These are phyloP conservation scores for Incumbomyces lentus DNA, from an alignment of 2,329 filamentous ascomycete species.

Conservation along the genomic window DNA sequence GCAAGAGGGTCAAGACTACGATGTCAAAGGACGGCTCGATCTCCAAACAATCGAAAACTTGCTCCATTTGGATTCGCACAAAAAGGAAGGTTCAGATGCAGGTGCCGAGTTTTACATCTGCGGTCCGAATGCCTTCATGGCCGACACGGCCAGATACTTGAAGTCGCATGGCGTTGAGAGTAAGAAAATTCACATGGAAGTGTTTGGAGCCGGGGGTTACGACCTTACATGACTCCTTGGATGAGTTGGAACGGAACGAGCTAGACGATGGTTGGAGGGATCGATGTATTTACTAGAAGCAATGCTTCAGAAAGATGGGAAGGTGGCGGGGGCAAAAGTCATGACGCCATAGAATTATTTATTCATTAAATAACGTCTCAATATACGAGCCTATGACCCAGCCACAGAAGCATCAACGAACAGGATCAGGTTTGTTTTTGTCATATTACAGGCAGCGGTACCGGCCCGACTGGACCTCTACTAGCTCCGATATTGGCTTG, in stretches of 20 bases:
- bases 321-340: no score
- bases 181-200: conserved; percentile 55
- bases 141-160: conserved; percentile 45
- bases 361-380: no score
- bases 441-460: conserved; percentile 12
- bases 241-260: no score
- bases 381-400: no score
- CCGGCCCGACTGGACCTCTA: conserved; percentile 22
- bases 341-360: no score
- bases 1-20: conserved; percentile 47
- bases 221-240: conserved; percentile 8
- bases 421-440: no score
- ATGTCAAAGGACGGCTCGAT: conserved; percentile 49
- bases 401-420: no score
- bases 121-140: conserved; percentile 62
- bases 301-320: no score
- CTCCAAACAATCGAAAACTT: conserved; percentile 46
- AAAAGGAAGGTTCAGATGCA: no score
- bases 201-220: conserved; percentile 50
- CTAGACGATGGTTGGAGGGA: no score
- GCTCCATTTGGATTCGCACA: conserved; percentile 48
- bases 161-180: conserved; percentile 45
- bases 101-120: conserved; percentile 60
- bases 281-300: no score
- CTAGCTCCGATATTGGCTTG: conserved; percentile 36